A percentile compares a stretch with the other conserved stretches of the same genome.
These are phyloP conservation scores for Candida mattraensis DNA, from an alignment of 805 yeast species.

Conservation along the genomic window DNA sequence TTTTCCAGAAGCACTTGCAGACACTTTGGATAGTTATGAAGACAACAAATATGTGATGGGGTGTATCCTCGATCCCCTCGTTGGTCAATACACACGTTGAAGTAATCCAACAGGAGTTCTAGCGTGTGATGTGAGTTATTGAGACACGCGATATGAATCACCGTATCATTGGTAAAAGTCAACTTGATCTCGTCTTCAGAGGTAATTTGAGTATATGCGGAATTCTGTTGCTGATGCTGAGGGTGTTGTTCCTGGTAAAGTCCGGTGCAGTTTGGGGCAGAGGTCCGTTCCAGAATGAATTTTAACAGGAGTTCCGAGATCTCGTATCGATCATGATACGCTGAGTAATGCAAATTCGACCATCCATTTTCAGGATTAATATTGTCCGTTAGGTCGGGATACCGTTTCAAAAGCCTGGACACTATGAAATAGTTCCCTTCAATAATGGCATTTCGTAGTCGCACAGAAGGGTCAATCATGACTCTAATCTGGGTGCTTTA, in stretches of 20 bases:
- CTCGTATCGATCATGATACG: conserved; percentile 68
- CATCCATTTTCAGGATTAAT: conserved; percentile 74
- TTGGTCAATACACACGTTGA: conserved; percentile 46
- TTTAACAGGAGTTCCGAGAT: conserved; percentile 37
- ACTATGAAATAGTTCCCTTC: conserved; percentile 64
- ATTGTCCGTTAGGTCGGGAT: conserved; percentile 68
- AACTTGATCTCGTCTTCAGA: conserved; percentile 36
- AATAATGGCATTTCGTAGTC: conserved; percentile 69
- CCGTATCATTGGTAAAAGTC: conserved; percentile 59
- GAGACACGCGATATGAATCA: conserved; percentile 67
- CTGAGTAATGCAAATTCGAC: conserved; percentile 81
- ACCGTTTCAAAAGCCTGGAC: conserved; percentile 61
- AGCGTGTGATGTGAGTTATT: conserved; percentile 61
- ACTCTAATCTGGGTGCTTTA: too few relatives aligned
- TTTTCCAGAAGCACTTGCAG: conserved; percentile 63
- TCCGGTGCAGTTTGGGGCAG: conserved; percentile 16
- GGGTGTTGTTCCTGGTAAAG: conserved; percentile 5
- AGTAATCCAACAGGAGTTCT: conserved; percentile 69
- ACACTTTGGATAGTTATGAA: conserved; percentile 60
- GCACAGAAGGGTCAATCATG: conserved; percentile 60
- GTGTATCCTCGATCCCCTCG: conserved; percentile 51
- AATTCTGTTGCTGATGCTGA: conserved; percentile 1
- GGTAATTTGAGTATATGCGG: conserved; percentile 30
- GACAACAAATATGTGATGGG: conserved; percentile 69
- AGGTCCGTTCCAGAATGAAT: conserved; percentile 15